Evolutionary conservation across 805 yeast genomes (phyloP).

Genomic region (Ascoidea rubescens): DNA sequence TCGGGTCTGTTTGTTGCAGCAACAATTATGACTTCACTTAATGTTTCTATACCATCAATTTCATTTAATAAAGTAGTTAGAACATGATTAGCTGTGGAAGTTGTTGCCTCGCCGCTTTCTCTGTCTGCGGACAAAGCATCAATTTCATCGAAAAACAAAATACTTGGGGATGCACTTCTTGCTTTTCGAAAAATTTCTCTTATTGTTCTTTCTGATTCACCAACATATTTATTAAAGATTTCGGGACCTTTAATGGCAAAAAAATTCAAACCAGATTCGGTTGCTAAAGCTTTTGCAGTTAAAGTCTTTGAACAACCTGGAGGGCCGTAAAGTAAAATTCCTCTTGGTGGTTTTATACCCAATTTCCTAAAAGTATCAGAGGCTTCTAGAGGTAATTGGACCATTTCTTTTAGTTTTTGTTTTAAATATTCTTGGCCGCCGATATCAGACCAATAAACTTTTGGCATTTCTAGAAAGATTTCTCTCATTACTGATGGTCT

Average conservation of each 20-base stretch:
- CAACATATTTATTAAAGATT: conserved; percentile 86
- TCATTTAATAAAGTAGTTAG: conserved; percentile 85
- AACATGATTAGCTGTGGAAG: conserved; percentile 71
- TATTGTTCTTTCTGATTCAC: conserved; percentile 89
- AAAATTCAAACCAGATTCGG: conserved; percentile 89
- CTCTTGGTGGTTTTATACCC: conserved; percentile 87
- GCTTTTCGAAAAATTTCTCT: conserved; percentile 90
- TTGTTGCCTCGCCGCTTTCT: conserved; percentile 37
- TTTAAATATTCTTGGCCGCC: conserved; percentile 89
- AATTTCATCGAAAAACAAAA: conserved; percentile 90
- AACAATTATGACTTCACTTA: conserved; percentile 83
- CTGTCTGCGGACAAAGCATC: conserved; percentile 84
- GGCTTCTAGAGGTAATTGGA: conserved; percentile 81
- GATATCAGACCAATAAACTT: conserved; percentile 85
- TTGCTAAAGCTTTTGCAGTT: conserved; percentile 90
- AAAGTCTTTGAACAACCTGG: conserved; percentile 96
- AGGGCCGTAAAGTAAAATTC: conserved; percentile 89
- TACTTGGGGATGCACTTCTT: conserved; percentile 87
- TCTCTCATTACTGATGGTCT: conserved; percentile 97
- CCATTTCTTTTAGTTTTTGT: conserved; percentile 73
- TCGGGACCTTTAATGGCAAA: conserved; percentile 97
- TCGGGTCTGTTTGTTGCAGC: conserved; percentile 97
- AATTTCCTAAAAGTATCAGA: conserved; percentile 59
- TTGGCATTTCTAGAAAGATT: conserved; percentile 86
- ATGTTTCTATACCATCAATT: conserved; percentile 92